Conservation (phyloP, 75 land plant species). For the Pinus albicaulis region DNA sequence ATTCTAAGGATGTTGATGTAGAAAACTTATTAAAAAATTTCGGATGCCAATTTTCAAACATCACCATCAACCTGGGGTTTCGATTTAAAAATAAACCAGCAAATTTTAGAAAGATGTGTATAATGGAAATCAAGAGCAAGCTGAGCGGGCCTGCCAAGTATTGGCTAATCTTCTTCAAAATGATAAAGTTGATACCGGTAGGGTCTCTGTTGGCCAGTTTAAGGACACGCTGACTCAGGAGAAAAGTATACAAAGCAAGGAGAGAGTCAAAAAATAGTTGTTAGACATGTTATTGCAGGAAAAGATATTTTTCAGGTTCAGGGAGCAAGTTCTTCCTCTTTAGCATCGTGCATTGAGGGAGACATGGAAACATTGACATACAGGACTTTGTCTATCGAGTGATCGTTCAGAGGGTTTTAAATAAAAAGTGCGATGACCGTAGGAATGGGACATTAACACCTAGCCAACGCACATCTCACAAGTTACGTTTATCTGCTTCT, state of each 20-base stretch:
- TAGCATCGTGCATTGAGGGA: constrained; percentile 34
- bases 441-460: no score
- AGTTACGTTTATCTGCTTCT: no score
- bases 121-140: background rate
- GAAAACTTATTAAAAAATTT: no score
- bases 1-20: background rate
- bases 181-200: constrained; percentile 14
- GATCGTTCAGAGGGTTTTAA: constrained; percentile 15
- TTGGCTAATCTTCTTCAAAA: no score
- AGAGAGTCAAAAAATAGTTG: constrained; percentile 17
- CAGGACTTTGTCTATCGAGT: constrained; percentile 7
- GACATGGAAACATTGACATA: constrained; percentile 29
- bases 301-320: constrained; percentile 16
- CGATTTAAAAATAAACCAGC: background rate
- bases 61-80: background rate
- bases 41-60: no score
- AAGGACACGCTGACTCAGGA: background rate
- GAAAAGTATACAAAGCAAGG: constrained; percentile 10
- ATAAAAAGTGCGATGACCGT: background rate
- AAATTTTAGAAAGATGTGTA: constrained; percentile 4
- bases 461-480: no score
- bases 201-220: constrained; percentile 1
- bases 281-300: constrained; percentile 16
- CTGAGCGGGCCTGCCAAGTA: background rate
- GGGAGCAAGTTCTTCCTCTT: constrained; percentile 26